A percentile compares a stretch with the other conserved stretches of the same genome.
phyloP scores from a whole-genome alignment of 768 basidiomycete genomes.

The Suillus decipiens region DNA sequence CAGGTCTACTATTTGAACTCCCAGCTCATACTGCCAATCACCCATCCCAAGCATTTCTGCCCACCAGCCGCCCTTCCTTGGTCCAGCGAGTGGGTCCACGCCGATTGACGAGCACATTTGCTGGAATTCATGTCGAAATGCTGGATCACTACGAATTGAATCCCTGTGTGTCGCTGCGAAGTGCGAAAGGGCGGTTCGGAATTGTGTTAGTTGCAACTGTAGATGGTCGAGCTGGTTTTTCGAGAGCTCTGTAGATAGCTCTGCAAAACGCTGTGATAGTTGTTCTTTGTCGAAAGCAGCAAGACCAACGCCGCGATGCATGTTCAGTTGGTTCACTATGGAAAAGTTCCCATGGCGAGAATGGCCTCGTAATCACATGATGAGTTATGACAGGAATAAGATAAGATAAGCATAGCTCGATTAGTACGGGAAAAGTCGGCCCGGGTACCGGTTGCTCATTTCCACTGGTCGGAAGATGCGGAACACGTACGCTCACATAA shows the following conservation, averaged over 20 bases:
- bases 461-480: too few species aligned
- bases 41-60: conserved; percentile 83
- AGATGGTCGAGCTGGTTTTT: conserved; percentile 76
- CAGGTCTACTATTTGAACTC: conserved; percentile 92
- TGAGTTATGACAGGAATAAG: too few species aligned
- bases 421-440: too few species aligned
- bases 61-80: conserved; percentile 88
- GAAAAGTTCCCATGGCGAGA: not conserved
- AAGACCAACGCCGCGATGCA: conserved; percentile 84
- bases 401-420: too few species aligned
- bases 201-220: conserved; percentile 78
- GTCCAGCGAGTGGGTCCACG: conserved; percentile 91
- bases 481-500: not conserved
- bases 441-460: too few species aligned
- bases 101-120: conserved; percentile 95
- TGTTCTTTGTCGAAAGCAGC: conserved; percentile 91
- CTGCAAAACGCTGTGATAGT: conserved; percentile 75
- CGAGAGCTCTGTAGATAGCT: conserved; percentile 79
- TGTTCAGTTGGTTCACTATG: conserved; percentile 24
- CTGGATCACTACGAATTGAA: conserved; percentile 80
- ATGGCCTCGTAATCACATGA: not conserved
- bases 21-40: conserved; percentile 96
- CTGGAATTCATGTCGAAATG: conserved; percentile 89
- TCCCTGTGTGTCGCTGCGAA: conserved; percentile 86
- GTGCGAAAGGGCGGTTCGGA: conserved; percentile 73